These are phyloP conservation scores for Lepiota venenata DNA, from an alignment of 768 basidiomycete genomes.

Conservation along the genomic window DNA sequence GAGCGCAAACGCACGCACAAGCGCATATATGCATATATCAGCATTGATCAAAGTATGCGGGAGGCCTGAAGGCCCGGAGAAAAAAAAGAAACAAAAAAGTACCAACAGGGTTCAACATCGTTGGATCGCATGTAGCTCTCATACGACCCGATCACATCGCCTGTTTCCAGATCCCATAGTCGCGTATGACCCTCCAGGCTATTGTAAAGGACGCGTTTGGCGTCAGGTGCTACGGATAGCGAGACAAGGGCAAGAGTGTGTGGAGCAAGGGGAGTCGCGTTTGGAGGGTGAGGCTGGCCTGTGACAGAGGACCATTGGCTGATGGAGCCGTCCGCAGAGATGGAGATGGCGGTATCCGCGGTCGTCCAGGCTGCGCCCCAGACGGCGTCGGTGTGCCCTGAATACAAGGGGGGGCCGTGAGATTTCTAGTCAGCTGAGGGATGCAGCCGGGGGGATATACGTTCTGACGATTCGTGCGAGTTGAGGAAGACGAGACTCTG, in stretches of 20 bases:
- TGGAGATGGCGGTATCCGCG: slow-evolving; percentile 60
- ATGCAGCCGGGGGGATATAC: slow-evolving; percentile 41
- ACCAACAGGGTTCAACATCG: slow-evolving; percentile 69
- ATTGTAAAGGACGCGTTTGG: slow-evolving; percentile 68
- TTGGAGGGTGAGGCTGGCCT: slow-evolving; percentile 54
- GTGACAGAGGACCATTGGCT: slow-evolving; percentile 69
- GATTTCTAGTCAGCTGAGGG: slow-evolving; percentile 23
- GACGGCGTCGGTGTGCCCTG: slow-evolving; percentile 77
- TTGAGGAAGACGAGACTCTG: slow-evolving; percentile 75
- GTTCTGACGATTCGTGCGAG: slow-evolving; percentile 73
- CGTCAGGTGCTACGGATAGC: slow-evolving; percentile 66
- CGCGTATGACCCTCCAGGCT: slow-evolving; percentile 81
- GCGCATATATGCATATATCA: neutral
- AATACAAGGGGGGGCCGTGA: slow-evolving; percentile 20
- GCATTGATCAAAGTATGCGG: slow-evolving; percentile 8
- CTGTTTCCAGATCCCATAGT: slow-evolving; percentile 68
- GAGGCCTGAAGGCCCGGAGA: slow-evolving; percentile 8
- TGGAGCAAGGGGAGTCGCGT: slow-evolving; percentile 51
- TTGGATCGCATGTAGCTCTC: slow-evolving; percentile 71
- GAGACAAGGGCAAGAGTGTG: slow-evolving; percentile 87
- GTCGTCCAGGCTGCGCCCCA: slow-evolving; percentile 78
- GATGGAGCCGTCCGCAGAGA: slow-evolving; percentile 76
- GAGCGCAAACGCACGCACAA: neutral
- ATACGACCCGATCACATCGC: slow-evolving; percentile 56
- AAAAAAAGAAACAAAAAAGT: neutral